These are phyloP conservation scores for Simplicillium sp. DNA, from an alignment of 2,329 filamentous ascomycete genomes.

Conservation along the genomic window DNA sequence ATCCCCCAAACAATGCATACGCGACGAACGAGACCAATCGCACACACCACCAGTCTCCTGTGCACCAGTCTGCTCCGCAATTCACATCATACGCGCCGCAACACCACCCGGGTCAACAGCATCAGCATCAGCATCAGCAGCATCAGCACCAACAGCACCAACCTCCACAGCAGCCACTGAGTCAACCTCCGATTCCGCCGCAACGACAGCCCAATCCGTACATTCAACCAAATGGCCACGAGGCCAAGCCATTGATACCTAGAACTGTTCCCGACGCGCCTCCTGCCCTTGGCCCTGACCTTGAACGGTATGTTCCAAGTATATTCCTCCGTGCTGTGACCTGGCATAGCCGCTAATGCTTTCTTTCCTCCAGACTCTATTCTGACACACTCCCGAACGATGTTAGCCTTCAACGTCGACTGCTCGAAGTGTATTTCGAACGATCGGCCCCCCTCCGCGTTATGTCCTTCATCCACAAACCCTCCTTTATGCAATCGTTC, in stretches of 20 bases:
- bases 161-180: not conserved
- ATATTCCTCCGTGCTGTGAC: not conserved
- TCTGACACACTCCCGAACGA: slow-evolving; percentile 11
- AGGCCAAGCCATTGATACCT: not conserved
- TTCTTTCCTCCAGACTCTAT: slow-evolving; percentile 7
- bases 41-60: not conserved
- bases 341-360: not conserved
- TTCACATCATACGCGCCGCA: not conserved
- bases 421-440: slow-evolving; percentile 12
- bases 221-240: not conserved
- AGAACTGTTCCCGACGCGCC: not conserved
- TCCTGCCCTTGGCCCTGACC: not conserved
- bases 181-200: not conserved
- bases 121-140: not conserved
- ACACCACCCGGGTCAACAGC: not conserved
- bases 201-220: not conserved
- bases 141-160: not conserved
- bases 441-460: slow-evolving; percentile 13
- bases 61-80: not conserved
- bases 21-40: not conserved
- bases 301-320: not conserved
- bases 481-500: slow-evolving; percentile 14
- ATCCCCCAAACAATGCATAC: too few relatives aligned
- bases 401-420: slow-evolving; percentile 4
- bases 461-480: slow-evolving; percentile 14